These are phyloP conservation scores for Tympanopsis confertula DNA, from an alignment of 2,329 filamentous ascomycete species.

Conservation along the genomic window DNA sequence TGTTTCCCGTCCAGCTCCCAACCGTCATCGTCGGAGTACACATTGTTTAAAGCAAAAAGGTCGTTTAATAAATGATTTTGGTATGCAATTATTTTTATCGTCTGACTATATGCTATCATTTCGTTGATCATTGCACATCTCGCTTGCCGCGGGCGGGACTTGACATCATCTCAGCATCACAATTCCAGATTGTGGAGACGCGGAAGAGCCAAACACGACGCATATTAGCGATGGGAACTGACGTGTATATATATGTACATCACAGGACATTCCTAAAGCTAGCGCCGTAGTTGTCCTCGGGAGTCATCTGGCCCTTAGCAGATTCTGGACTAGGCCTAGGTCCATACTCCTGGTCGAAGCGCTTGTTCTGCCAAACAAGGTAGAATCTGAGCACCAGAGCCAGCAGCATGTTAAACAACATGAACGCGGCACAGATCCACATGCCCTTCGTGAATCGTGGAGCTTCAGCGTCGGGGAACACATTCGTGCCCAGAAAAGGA, in stretches of 20 bases:
- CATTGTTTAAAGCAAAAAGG: no score
- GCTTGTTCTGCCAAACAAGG: constrained; percentile 18
- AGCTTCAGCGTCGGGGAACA: constrained; percentile 36
- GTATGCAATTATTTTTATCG: no score
- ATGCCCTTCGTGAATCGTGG: constrained; percentile 27
- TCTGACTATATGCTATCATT: no score
- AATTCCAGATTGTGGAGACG: no score
- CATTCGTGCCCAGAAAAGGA: constrained; percentile 48
- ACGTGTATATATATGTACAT: constrained; percentile 4
- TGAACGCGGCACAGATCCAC: constrained; percentile 24
- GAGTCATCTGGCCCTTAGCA: constrained; percentile 3
- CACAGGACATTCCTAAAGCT: constrained; percentile 12
- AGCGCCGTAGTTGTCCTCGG: constrained; percentile 11
- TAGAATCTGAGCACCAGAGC: constrained; percentile 17
- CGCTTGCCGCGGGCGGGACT: no score
- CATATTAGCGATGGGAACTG: no score
- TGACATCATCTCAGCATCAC: no score
- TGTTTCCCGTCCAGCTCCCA: no score
- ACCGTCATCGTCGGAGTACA: no score
- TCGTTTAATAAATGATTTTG: no score
- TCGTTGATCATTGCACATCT: no score
- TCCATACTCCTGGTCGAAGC: constrained; percentile 16
- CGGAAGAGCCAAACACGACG: no score
- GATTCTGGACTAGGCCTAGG: constrained; percentile 8
- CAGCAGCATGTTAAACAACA: constrained; percentile 26